Conservation (phyloP, 2,329 filamentous ascomycete species). For the Acrocalymma vagum region DNA sequence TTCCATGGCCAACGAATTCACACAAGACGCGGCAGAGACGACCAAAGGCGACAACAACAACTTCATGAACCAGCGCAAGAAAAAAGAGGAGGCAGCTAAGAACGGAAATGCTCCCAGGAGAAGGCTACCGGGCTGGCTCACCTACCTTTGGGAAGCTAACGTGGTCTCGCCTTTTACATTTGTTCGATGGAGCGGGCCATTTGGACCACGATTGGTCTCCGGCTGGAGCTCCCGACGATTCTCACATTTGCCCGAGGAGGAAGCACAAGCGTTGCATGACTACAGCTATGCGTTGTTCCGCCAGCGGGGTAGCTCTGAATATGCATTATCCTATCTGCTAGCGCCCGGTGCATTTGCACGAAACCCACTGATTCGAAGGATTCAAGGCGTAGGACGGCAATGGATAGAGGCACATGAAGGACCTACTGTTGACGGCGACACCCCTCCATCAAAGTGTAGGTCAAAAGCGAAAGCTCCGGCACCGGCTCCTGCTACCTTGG, state of each 20-base stretch:
- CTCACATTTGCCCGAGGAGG: constrained; percentile 81
- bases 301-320: constrained; percentile 91
- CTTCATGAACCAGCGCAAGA: constrained; percentile 60
- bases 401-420: constrained; percentile 43
- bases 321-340: constrained; percentile 89
- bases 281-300: constrained; percentile 96
- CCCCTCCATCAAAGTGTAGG: constrained; percentile 22
- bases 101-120: constrained; percentile 59
- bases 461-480: constrained; percentile 13
- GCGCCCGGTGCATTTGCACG: constrained; percentile 93
- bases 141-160: constrained; percentile 96
- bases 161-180: constrained; percentile 88
- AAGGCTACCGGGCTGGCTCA: constrained; percentile 83
- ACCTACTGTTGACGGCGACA: constrained; percentile 34
- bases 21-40: constrained; percentile 73
- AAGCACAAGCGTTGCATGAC: constrained; percentile 86
- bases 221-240: constrained; percentile 96
- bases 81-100: constrained; percentile 44
- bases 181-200: constrained; percentile 84
- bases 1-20: constrained; percentile 79
- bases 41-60: constrained; percentile 73
- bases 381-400: constrained; percentile 87
- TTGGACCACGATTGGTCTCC: constrained; percentile 90
- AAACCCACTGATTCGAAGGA: constrained; percentile 84
- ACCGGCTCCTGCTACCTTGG: not conserved